Percentiles rank a stretch among this genome's conserved stretches.
Evolutionary conservation across 371 early-diverging fungal genomes (phyloP).

Genomic region (Rhizopus microsporus): DNA sequence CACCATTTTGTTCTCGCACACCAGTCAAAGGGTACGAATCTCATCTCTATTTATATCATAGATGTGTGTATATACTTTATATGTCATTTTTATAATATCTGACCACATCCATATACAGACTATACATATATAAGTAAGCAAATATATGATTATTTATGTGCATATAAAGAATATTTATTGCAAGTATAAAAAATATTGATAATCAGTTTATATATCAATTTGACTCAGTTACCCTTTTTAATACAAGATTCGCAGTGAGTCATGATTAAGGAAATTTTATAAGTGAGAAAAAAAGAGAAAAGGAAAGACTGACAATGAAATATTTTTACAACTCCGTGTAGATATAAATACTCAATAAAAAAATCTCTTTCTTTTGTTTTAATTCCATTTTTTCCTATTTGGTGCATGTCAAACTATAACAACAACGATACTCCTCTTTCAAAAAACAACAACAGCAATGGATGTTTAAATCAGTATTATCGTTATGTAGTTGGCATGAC

Average conservation of each 20-base stretch:
- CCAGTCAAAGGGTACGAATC: constrained; percentile 2
- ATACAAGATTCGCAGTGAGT: constrained; percentile 1
- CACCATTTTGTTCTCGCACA: constrained; percentile 4
- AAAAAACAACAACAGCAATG: constrained; percentile 8
- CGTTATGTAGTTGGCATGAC: constrained; percentile 23
- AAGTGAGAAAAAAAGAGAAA: neutral
- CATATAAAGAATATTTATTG: too few relatives aligned
- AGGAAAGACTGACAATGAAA: neutral
- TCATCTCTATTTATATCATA: neutral
- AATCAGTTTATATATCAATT: too few relatives aligned
- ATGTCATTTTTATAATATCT: neutral
- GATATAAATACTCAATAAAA: neutral
- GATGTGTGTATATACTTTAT: neutral
- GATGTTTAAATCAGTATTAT: constrained; percentile 26
- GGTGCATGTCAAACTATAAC: constrained; percentile 17
- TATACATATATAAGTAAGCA: neutral
- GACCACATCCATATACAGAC: too few relatives aligned
- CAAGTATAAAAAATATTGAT: too few relatives aligned
- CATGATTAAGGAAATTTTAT: constrained; percentile 1
- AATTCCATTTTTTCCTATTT: neutral
- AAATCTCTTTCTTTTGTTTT: constrained; percentile 11
- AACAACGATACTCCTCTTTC: constrained; percentile 13
- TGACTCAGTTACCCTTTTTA: too few relatives aligned
- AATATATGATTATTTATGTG: neutral
- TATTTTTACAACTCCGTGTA: constrained; percentile 6